A percentile compares a stretch with the other conserved stretches of the same genome.
Conservation (phyloP, 75 land plant genomes). For the Ceratopteris richardii region DNA sequence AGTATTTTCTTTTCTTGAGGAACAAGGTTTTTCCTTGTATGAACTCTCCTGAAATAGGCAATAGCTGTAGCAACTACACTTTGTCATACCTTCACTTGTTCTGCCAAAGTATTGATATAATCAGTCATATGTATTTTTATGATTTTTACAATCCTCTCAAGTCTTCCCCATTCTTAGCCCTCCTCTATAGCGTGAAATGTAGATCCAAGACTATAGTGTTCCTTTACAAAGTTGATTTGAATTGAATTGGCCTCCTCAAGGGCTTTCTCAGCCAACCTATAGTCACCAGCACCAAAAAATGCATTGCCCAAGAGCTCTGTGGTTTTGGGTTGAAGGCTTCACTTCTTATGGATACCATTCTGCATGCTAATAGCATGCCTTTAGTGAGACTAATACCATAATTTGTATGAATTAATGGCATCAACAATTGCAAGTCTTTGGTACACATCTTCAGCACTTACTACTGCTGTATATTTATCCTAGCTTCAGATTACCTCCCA, state of each 20-base stretch:
- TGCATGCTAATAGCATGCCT: slow-evolving; percentile 78
- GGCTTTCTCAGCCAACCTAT: slow-evolving; percentile 89
- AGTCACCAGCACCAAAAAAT: slow-evolving; percentile 87
- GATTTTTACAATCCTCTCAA: no score
- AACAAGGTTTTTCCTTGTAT: no score
- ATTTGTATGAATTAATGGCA: slow-evolving; percentile 92
- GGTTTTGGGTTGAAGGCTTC: slow-evolving; percentile 74
- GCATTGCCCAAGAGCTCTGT: slow-evolving; percentile 88
- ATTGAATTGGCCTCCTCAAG: slow-evolving; percentile 74
- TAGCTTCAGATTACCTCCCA: slow-evolving; percentile 10
- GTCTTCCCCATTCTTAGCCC: no score
- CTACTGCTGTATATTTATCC: slow-evolving; percentile 17
- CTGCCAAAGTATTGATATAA: no score
- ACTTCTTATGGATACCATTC: slow-evolving; percentile 97
- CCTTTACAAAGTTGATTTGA: slow-evolving; percentile 79
- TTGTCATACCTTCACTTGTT: no score
- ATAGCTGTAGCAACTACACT: no score
- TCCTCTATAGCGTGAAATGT: slow-evolving; percentile 86
- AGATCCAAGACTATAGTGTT: slow-evolving; percentile 94
- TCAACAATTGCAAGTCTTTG: slow-evolving; percentile 53
- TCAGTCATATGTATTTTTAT: no score
- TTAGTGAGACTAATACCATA: slow-evolving; percentile 75
- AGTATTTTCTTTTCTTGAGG: no score
- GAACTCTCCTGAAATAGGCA: no score
- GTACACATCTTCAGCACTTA: slow-evolving; percentile 26